These are phyloP conservation scores for Passiflora organensis DNA, from an alignment of 345 rosid genomes.

Conservation along the genomic window DNA sequence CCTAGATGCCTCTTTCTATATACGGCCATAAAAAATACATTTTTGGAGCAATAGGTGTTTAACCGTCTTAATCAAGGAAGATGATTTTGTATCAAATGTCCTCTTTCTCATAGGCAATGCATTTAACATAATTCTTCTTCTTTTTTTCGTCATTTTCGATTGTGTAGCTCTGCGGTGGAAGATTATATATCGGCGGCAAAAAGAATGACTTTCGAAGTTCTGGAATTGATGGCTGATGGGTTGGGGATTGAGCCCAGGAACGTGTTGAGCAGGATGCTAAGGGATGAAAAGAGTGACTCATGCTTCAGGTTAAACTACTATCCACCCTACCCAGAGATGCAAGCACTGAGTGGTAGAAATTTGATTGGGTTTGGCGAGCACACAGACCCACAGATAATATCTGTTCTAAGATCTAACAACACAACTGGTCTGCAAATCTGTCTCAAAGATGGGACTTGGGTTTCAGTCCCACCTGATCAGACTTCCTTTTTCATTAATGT, in stretches of 20 bases:
- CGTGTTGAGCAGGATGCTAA: conserved; percentile 25
- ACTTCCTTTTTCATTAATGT: conserved; percentile 45
- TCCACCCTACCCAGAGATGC: conserved; percentile 42
- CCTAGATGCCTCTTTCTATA: no score
- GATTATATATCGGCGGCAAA: conserved; percentile 31
- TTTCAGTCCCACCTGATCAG: conserved; percentile 49
- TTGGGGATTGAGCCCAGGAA: conserved; percentile 27
- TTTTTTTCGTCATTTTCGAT: not conserved
- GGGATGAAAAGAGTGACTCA: conserved; percentile 38
- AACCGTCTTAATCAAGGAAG: no score
- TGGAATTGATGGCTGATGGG: conserved; percentile 33
- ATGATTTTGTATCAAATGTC: no score
- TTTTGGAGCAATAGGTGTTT: no score
- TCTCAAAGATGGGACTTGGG: conserved; percentile 47
- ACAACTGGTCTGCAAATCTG: conserved; percentile 53
- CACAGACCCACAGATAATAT: conserved; percentile 63
- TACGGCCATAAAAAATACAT: no score
- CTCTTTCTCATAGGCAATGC: not conserved
- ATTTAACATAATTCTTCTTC: no score
- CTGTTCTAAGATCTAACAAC: conserved; percentile 53
- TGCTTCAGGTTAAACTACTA: conserved; percentile 54
- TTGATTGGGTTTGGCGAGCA: conserved; percentile 59
- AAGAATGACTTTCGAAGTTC: conserved; percentile 21
- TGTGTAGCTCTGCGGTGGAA: conserved; percentile 24
- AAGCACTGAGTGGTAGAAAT: conserved; percentile 32